Evolutionary conservation across 225 moss, liverwort and hornwort species (phyloP), one percentile per base, ranked within the genome.

Genomic region (Marchantia polymorpha): DNA sequence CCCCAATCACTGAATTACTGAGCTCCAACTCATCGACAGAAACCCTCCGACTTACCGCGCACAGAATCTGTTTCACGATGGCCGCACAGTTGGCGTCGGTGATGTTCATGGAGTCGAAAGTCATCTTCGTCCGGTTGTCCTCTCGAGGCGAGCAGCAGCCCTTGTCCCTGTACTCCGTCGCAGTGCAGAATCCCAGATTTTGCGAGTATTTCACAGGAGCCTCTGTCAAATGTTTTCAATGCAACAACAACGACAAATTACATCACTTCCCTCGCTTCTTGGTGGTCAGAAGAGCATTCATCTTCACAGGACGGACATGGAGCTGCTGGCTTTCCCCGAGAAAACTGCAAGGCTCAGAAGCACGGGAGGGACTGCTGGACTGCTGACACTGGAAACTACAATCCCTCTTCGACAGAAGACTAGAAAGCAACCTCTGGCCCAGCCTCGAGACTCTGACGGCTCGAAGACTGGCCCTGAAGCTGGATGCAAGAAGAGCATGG

Each of bases 121-220:
- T 12, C 0, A 64, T 49, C 68, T 81, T 59, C 61, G 93, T 82
- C 58, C 76, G 74, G 19, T 55, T 52, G 64, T 99, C 97, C 11
- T 92, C 89, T 59, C 80, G 59, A 10, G 64, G 1, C 60, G 64
- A 78, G 83, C 97, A 99, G 83, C 97, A 99, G 53, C 97, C 97
- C 27, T 78, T 89, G 19, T 64, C 73, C 58, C 55, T 11, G 74
- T 94, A 99, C 64, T 81, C 83, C 14, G 91, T 86, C 15, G 88
- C 82, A 2, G 93, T 83, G 89, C 97, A 99, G 79, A 99, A 99
- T 0, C 86, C 89, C 46, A 94, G 71, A 73, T 84, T 90, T 74
- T 63, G 5, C 13, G 75, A 84, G 51, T 64, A 13, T 67, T 65
- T 85, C 29, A 53, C 84, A 7, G 97, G 97, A 48, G 94, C 79